phyloP scores from a whole-genome alignment of 2,329 filamentous ascomycete species.

The Fusarium ramigenum region DNA sequence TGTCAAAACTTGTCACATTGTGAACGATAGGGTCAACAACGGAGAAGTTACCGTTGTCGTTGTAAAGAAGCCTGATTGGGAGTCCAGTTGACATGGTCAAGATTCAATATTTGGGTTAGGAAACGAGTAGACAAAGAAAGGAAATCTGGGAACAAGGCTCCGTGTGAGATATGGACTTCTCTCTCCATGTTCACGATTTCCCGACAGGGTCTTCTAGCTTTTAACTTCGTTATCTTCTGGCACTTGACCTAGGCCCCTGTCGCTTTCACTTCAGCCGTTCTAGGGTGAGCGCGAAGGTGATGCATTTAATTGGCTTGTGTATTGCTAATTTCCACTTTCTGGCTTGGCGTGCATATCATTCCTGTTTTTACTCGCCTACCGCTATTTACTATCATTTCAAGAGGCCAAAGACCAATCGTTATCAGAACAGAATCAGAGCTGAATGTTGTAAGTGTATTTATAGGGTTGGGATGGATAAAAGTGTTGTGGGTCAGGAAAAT shows the following conservation, averaged over 20 bases:
- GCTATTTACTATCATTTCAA: background rate
- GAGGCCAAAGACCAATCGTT: background rate
- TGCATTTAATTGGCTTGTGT: background rate
- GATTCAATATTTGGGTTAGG: background rate
- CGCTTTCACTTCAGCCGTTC: background rate
- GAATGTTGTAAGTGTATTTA: background rate
- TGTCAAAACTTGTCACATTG: background rate
- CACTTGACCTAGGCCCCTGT: background rate
- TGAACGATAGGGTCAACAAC: background rate
- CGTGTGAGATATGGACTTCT: too few relatives aligned
- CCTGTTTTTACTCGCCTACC: background rate
- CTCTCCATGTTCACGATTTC: background rate
- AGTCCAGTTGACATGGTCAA: background rate
- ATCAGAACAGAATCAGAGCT: background rate
- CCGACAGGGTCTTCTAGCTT: background rate
- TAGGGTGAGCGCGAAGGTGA: background rate
- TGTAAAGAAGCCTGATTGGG: background rate
- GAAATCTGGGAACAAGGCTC: too few relatives aligned
- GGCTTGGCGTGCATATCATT: background rate
- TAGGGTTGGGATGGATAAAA: background rate
- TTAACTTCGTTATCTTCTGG: background rate
- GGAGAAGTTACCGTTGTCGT: background rate
- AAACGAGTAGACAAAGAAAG: accelerated
- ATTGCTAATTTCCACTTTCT: background rate
- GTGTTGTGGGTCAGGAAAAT: accelerated